phyloP scores from a whole-genome alignment of 2,329 filamentous ascomycete genomes.

The Diatrype stigma region DNA sequence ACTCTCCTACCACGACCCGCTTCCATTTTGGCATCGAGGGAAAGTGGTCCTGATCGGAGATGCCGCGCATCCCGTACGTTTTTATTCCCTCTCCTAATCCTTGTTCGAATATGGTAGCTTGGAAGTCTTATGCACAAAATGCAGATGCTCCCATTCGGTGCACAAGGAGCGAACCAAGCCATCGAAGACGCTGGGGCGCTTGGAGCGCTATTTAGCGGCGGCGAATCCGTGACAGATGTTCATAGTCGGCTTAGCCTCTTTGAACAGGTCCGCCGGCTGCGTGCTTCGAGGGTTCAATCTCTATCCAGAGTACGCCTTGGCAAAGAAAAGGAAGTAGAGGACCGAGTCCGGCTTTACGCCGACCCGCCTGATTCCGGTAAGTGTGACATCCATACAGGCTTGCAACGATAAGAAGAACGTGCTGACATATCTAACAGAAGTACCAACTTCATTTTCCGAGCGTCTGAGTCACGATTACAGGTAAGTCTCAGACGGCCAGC shows the following conservation, averaged over 20 bases:
- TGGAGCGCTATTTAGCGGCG: slow-evolving; percentile 14
- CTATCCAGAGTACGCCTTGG: slow-evolving; percentile 15
- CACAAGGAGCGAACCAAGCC: slow-evolving; percentile 28
- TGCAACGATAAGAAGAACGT: not conserved
- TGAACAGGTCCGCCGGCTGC: slow-evolving; percentile 15
- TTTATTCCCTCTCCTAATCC: not conserved
- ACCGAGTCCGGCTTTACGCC: slow-evolving; percentile 14
- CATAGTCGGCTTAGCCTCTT: slow-evolving; percentile 16
- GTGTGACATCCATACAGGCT: not conserved
- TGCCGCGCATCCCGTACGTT: slow-evolving; percentile 27
- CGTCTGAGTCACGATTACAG: slow-evolving; percentile 4
- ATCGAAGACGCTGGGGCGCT: slow-evolving; percentile 30
- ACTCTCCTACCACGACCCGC: slow-evolving; percentile 21
- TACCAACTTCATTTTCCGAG: slow-evolving; percentile 7
- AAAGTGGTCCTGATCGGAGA: slow-evolving; percentile 28
- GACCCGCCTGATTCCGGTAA: slow-evolving; percentile 10
- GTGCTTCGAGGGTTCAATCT: slow-evolving; percentile 20
- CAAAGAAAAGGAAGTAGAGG: slow-evolving; percentile 16
- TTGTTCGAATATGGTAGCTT: not conserved
- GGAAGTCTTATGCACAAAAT: not conserved
- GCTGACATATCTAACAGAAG: slow-evolving; percentile 2
- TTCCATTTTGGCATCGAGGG: slow-evolving; percentile 19
- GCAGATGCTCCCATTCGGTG: slow-evolving; percentile 27
- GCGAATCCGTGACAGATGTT: slow-evolving; percentile 10
- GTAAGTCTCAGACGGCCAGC: slow-evolving; percentile 1